Base-by-base conservation (phyloP, 495 filamentous ascomycete species). In the Aspergillus homomorphus region DNA sequence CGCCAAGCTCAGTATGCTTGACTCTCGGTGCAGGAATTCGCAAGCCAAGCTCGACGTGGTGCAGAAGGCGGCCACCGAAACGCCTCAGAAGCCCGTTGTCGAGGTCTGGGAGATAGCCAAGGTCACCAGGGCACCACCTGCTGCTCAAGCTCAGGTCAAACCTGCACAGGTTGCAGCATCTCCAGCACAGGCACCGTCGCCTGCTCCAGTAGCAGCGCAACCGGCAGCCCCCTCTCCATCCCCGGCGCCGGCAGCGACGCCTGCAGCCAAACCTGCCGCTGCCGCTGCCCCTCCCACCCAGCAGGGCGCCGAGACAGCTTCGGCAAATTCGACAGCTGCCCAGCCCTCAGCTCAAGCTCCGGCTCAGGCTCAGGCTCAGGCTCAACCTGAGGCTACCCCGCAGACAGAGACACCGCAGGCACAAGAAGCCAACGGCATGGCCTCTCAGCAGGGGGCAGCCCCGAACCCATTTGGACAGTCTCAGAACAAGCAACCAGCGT, bases 41-140 rank as follows among this genome's bases (percentile, higher is more conserved):
- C 77, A 80, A 54, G 88, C 85, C 15, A 96, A 93, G 75, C 61
- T 95, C 21, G 83, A 87, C 10, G 82, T 91, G 15, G 88, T 97
- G 12, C 80, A 90, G 58, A 87, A 83, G 50, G 91, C 90, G 16
- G 91, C 88, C 0, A 80, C 78, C 22, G 89, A 96, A n/a, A 95
- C 90, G 0, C 92, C 92, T 1, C 77, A 92, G 66, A 83, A 82
- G 56, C 84, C 90, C 15, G 91, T 97, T 7, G 78, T 72, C 12
- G 91, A 96, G 67, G 92, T 96, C 0, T 97, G 90, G 90, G 84
- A 87, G 42, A 73, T 87, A 28, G 90, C 86, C 0, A 90, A 92
- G 72, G 75, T 76, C 22, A 83, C 84, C n/a, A 90, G 85, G 64
- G 80, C 85, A 51, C 74, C 80, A 12, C 72, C 82, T 10, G 71